Evolutionary conservation across 768 basidiomycete genomes (phyloP).

Genomic region (Boletus insuetus): DNA sequence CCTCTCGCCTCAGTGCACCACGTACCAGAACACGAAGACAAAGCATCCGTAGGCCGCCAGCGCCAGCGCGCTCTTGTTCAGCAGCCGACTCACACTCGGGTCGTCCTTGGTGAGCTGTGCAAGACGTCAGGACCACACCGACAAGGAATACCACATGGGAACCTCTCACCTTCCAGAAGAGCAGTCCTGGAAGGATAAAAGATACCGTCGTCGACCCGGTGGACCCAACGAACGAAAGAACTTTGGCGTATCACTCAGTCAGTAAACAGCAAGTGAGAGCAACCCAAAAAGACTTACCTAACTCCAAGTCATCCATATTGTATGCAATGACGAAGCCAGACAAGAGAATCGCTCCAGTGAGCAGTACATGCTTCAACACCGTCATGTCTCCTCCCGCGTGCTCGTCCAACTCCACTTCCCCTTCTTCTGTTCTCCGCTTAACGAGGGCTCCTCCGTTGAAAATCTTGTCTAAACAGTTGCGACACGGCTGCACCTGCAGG

Average conservation of each 20-base stretch:
- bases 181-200: slow-evolving; percentile 90
- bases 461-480: slow-evolving; percentile 91
- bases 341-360: slow-evolving; percentile 66
- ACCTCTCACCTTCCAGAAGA: slow-evolving; percentile 82
- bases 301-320: slow-evolving; percentile 71
- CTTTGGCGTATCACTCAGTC: slow-evolving; percentile 39
- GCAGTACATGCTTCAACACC: slow-evolving; percentile 58
- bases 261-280: not conserved
- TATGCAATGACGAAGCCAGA: slow-evolving; percentile 72
- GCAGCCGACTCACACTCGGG: slow-evolving; percentile 46
- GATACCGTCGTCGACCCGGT: slow-evolving; percentile 97
- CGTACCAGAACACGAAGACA: slow-evolving; percentile 89
- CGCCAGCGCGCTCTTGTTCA: slow-evolving; percentile 60
- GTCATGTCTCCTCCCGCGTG: slow-evolving; percentile 64
- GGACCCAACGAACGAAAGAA: slow-evolving; percentile 93
- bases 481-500: slow-evolving; percentile 89
- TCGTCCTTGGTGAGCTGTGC: slow-evolving; percentile 69
- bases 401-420: slow-evolving; percentile 51
- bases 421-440: slow-evolving; percentile 42
- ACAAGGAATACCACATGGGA: slow-evolving; percentile 7
- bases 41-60: slow-evolving; percentile 72
- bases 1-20: not conserved
- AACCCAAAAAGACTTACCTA: slow-evolving; percentile 49
- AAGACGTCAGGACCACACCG: slow-evolving; percentile 4
- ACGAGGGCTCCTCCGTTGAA: slow-evolving; percentile 46